Base-by-base conservation (phyloP, 225 moss, liverwort and hornwort species). In the Pleurozium schreberi region DNA sequence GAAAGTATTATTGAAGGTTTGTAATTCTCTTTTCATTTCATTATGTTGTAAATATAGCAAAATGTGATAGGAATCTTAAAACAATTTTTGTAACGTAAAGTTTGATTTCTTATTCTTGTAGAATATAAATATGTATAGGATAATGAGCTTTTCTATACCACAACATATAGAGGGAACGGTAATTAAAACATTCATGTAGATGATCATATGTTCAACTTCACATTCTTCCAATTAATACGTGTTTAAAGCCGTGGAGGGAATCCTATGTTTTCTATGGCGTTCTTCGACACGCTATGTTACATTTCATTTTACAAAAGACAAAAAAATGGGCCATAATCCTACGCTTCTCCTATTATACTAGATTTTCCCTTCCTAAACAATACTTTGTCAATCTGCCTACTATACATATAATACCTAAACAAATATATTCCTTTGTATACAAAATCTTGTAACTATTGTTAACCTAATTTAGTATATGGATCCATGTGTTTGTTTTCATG, bases 401-500 rank as follows among this genome's bases (percentile, higher is more conserved):
- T 75, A 0, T 10, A 17, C 28, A 45, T 45, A 10, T 45, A 28
- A 6, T 9, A 27, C 1, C 5, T 11, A 18, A 49, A 49, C 2
- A 49, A 18, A 45, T 20, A 33, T 3, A 6, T 75, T 2, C 49
- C 7, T 12, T 49, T 33, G 2, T 12, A 12, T 15, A 49, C 7
- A 0, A 7, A 33, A 49, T 75, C 8, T 31, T 7, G 12, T 19
- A 12, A 12, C 31, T 75, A 75, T 33, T 33, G 0, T 75, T 20
- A 49, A 0, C 0, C 2, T 33, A 50, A 20, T 3, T 33, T 75
- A 33, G 12, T 31, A 49, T 1, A 20, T 33, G 3, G 4, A 1
- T 7, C 1, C 0, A 9, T 49, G 18, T 75, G 8, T 20, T 33
- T 75, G 20, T 12, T 20, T 4, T 49, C 12, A 20, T 0, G 0